Conservation (phyloP, 805 yeast genomes). For the Lachancea lanzarotensis region DNA sequence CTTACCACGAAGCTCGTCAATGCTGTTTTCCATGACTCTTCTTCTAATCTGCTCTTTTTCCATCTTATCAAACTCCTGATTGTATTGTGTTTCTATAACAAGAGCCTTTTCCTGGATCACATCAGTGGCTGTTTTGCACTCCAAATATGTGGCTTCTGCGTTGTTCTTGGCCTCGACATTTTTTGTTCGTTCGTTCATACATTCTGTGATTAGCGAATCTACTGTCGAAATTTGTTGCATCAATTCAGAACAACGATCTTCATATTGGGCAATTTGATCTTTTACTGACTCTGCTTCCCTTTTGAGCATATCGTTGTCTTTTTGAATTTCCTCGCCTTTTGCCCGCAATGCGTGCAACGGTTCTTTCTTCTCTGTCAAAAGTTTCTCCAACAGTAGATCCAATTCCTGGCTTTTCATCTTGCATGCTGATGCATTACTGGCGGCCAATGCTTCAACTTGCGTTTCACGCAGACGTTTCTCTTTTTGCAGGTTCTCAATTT, state of each 20-base stretch:
- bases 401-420: conserved; percentile 11
- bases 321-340: conserved; percentile 14
- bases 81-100: conserved; percentile 17
- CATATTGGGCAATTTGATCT: conserved; percentile 17
- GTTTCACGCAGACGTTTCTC: conserved; percentile 19
- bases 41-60: conserved; percentile 35
- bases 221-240: conserved; percentile 12
- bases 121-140: conserved; percentile 17
- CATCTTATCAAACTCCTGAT: conserved; percentile 26
- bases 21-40: conserved; percentile 44
- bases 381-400: conserved; percentile 18
- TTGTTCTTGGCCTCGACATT: conserved; percentile 13
- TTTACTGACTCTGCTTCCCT: conserved; percentile 16
- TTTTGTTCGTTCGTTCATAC: background rate
- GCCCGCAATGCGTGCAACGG: conserved; percentile 22
- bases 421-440: conserved; percentile 12
- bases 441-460: conserved; percentile 11
- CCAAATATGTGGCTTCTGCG: conserved; percentile 19
- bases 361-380: conserved; percentile 16
- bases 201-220: background rate
- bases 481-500: conserved; percentile 22
- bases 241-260: conserved; percentile 12
- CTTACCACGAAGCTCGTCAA: conserved; percentile 35
- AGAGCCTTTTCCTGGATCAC: conserved; percentile 21
- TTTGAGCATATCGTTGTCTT: conserved; percentile 10